Conservation (phyloP, 495 filamentous ascomycete genomes). For the Pyrenopolyporus hunteri region DNA sequence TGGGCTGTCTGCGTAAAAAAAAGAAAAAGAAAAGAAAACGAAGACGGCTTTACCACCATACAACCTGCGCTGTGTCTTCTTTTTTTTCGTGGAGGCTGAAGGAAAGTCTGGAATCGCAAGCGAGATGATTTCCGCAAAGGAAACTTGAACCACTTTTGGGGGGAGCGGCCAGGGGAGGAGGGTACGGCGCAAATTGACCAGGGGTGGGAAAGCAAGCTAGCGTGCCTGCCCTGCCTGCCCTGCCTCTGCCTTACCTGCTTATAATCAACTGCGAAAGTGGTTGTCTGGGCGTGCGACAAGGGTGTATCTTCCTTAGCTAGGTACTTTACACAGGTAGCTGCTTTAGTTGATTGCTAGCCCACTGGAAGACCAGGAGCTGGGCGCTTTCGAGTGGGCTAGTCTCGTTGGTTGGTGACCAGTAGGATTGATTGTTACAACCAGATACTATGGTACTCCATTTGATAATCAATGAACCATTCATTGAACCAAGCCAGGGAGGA, state of each 20-base stretch:
- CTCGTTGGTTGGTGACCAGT: constrained; percentile 20
- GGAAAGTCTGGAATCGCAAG: constrained; percentile 51
- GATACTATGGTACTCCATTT: constrained; percentile 23
- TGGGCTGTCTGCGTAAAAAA: too few relatives aligned
- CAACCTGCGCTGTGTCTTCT: constrained; percentile 27
- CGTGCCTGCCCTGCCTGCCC: constrained; percentile 23
- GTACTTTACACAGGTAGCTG: not conserved
- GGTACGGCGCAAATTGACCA: constrained; percentile 37
- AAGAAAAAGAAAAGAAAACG: constrained; percentile 11
- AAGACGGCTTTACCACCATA: not conserved
- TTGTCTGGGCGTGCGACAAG: constrained; percentile 13
- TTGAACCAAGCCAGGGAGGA: not conserved
- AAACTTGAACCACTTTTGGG: constrained; percentile 46
- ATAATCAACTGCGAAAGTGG: constrained; percentile 17
- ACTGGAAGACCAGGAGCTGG: constrained; percentile 18
- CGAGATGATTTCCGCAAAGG: constrained; percentile 56
- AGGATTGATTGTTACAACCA: constrained; percentile 7
- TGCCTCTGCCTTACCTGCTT: constrained; percentile 24
- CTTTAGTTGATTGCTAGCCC: constrained; percentile 23
- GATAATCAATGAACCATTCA: constrained; percentile 7
- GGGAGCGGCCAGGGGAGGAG: constrained; percentile 43
- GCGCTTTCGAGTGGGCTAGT: constrained; percentile 20
- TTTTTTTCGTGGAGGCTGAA: constrained; percentile 38
- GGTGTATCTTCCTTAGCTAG: not conserved
- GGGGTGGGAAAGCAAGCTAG: constrained; percentile 29